Evolutionary conservation across 441 rosid species (phyloP).

Genomic region (Flueggea neowawraea): DNA sequence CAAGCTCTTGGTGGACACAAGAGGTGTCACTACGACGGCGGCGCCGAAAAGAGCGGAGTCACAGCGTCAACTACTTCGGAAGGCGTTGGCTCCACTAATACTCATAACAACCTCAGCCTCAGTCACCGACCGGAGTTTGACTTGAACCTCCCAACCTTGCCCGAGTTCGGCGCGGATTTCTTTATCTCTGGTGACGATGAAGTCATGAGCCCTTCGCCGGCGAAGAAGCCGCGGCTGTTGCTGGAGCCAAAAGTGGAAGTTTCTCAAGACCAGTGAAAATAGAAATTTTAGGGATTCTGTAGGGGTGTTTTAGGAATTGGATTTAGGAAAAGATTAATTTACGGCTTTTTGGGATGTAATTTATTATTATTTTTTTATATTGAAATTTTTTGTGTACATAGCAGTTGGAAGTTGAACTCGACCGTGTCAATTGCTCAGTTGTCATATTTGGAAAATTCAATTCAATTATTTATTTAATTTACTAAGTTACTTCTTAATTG

Average conservation of each 20-base stretch:
- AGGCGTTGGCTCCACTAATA: slow-evolving; percentile 12
- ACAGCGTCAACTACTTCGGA: neutral
- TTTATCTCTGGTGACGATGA: slow-evolving; percentile 66
- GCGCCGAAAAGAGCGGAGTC: slow-evolving; percentile 28
- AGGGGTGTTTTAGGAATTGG: too few relatives aligned
- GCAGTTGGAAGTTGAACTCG: too few relatives aligned
- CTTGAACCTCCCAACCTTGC: slow-evolving; percentile 53
- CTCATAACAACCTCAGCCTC: slow-evolving; percentile 11
- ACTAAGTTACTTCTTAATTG: too few relatives aligned
- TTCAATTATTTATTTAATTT: too few relatives aligned
- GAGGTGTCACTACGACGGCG: slow-evolving; percentile 80
- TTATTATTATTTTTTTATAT: too few relatives aligned
- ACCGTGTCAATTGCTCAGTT: too few relatives aligned
- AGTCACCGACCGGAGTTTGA: slow-evolving; percentile 46
- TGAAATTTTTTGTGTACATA: too few relatives aligned
- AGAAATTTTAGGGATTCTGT: neutral
- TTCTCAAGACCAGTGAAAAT: neutral
- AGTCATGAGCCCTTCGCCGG: slow-evolving; percentile 77
- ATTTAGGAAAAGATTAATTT: too few relatives aligned
- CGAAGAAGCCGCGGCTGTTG: slow-evolving; percentile 58
- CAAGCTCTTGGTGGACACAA: slow-evolving; percentile 94
- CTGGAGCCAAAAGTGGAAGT: slow-evolving; percentile 22
- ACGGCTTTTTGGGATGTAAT: too few relatives aligned
- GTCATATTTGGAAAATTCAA: too few relatives aligned
- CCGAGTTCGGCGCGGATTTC: slow-evolving; percentile 44